These are phyloP conservation scores for Solioccasus polychromus DNA, from an alignment of 768 basidiomycete species.

Conservation along the genomic window DNA sequence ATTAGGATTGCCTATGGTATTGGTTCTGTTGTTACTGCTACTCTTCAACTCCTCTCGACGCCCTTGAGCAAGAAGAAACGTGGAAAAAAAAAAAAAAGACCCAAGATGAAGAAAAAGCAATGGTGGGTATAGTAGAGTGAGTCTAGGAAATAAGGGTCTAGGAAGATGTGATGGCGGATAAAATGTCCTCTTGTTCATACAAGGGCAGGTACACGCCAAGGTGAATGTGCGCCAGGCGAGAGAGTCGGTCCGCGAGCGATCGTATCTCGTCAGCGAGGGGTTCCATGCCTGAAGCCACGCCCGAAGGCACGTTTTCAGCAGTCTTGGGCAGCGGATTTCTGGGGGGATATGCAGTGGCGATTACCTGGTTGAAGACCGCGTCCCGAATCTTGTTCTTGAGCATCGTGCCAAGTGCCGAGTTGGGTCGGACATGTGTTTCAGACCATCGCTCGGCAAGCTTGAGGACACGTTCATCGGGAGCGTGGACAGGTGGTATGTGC, in stretches of 20 bases:
- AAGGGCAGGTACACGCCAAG: conserved; percentile 72
- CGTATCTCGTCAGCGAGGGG: conserved; percentile 64
- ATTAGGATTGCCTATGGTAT: conserved; percentile 31
- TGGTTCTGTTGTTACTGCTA: conserved; percentile 26
- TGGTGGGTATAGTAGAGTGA: conserved; percentile 28
- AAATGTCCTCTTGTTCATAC: conserved; percentile 61
- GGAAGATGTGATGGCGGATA: conserved; percentile 21
- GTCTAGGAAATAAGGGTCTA: conserved; percentile 24
- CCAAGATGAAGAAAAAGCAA: conserved; percentile 27
- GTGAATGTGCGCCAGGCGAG: conserved; percentile 71
- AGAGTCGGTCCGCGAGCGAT: conserved; percentile 65
- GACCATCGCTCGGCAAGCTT: conserved; percentile 69
- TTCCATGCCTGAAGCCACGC: conserved; percentile 60
- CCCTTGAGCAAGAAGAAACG: too few species aligned
- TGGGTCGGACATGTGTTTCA: conserved; percentile 58
- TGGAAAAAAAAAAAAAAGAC: too few species aligned
- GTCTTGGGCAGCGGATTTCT: conserved; percentile 35
- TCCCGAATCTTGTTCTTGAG: conserved; percentile 63
- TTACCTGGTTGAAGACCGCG: conserved; percentile 59
- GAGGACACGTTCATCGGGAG: conserved; percentile 52
- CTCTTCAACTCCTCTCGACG: conserved; percentile 26
- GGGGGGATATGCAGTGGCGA: conserved; percentile 50
- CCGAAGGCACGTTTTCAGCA: conserved; percentile 19
- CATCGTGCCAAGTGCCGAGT: conserved; percentile 57
- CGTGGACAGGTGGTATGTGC: conserved; percentile 22